Evolutionary conservation across 2,329 filamentous ascomycete species (phyloP), one percentile per base, ranked within the genome.

Genomic region (Leptoxyphium fumago): DNA sequence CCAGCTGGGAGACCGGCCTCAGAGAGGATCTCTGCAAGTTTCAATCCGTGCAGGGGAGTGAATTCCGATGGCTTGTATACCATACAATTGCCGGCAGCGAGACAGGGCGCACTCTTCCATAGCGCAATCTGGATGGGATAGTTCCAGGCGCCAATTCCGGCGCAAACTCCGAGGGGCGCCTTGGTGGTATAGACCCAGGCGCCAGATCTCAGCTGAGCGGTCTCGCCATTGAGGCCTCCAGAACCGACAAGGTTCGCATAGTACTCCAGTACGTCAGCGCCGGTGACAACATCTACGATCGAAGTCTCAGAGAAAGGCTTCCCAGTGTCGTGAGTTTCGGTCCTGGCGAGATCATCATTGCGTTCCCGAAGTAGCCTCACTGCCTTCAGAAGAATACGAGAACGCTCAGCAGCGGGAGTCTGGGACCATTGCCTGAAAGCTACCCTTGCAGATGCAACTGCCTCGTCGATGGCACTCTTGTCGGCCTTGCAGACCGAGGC

Each of bases 91-190:
- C 85, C 85, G 1, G 85, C 85, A 2, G 85, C 84, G 11, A 93
- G 72, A 54, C 85, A 91, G 0, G 86, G 83, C 0, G 82, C 84
- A 1, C 83, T 87, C 64, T 93, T 93, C 85, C 85, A 93, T 1
- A 93, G 70, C 8, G 85, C 85, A 63, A 93, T 93, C 62, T 93
- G 85, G 50, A 93, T 83, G 10, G 86, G 86, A 59, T 93, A 93
- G 64, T 93, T 93, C 85, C 85, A 93, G 11, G 86, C 86, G 44
- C 85, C 86, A 52, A 93, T 93, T 45, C 84, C 86, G 11, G 76
- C 86, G 60, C 85, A 93, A 11, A 91, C 84, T 21, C 86, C 86
- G 14, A 93, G 68, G 5, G 86, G 74, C 53, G 84, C 82, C 61
- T 91, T 89, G 56, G 77, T 80, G 10, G 83, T 88, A 63, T 88